phyloP scores from a whole-genome alignment of 78 protist species.

The Corallochytrium limacisporum region DNA sequence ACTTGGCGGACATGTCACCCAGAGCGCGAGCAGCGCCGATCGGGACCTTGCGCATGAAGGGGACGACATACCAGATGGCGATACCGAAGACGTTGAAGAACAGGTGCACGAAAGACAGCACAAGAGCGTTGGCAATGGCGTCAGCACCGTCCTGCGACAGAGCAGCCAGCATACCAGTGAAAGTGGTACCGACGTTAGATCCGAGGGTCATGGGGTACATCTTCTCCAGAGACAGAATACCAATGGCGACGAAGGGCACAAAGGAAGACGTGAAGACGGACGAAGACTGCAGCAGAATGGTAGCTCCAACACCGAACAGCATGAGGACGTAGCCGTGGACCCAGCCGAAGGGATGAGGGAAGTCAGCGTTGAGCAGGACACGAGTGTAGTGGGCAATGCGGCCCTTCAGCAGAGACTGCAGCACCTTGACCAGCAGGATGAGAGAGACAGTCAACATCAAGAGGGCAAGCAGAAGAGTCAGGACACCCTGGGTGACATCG shows the following conservation, averaged over 20 bases:
- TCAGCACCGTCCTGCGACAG: neutral
- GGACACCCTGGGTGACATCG: neutral
- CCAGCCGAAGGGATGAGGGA: neutral
- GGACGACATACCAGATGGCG: neutral
- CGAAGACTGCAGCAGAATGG: constrained; percentile 15
- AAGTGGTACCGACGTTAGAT: constrained; percentile 9
- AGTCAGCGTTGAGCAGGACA: neutral
- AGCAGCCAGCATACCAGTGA: constrained; percentile 9
- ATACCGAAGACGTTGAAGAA: constrained; percentile 20
- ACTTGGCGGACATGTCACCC: constrained; percentile 3
- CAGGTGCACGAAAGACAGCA: constrained; percentile 9
- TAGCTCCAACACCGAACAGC: neutral
- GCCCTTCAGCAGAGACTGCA: neutral
- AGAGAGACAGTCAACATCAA: constrained; percentile 3
- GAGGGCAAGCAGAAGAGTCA: neutral
- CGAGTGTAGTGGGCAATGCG: neutral
- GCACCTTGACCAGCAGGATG: neutral
- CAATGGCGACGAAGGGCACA: constrained; percentile 2
- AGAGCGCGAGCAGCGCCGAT: neutral
- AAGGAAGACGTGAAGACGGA: constrained; percentile 3
- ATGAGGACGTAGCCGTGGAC: constrained; percentile 5
- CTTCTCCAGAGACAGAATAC: constrained; percentile 10
- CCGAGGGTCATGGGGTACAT: constrained; percentile 13
- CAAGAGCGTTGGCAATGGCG: neutral
- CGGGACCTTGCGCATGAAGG: constrained; percentile 6